These are phyloP conservation scores for Neopestalotiopsis sp. DNA, from an alignment of 2,329 filamentous ascomycete species.

Conservation along the genomic window DNA sequence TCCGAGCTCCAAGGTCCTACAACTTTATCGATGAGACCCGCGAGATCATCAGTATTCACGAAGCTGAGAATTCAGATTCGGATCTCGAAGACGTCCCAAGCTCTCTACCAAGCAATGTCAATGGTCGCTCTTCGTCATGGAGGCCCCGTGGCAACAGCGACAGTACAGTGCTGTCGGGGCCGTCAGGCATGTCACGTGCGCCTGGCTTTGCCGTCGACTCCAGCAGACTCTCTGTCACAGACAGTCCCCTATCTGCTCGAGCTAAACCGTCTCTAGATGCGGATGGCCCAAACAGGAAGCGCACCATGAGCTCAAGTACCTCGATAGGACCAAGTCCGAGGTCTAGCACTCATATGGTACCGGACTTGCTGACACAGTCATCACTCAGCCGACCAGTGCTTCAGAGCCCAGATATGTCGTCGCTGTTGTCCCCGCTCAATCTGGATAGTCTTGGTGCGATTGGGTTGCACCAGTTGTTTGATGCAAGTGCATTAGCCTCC, in stretches of 20 bases:
- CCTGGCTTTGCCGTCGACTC: not conserved
- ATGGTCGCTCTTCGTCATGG: not conserved
- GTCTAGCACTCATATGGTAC: not conserved
- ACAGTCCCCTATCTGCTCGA: not conserved
- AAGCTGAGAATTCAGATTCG: constrained; percentile 9
- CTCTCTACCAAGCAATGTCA: not conserved
- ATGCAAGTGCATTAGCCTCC: not conserved
- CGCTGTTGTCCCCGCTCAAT: not conserved
- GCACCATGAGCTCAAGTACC: constrained; percentile 2
- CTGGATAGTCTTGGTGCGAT: not conserved
- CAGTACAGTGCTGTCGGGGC: not conserved
- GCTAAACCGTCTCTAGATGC: not conserved
- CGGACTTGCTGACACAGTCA: not conserved
- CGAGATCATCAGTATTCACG: constrained; percentile 9
- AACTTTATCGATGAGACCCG: constrained; percentile 13
- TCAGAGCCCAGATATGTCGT: not conserved
- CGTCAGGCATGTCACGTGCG: not conserved
- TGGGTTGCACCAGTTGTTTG: not conserved
- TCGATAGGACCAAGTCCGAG: not conserved
- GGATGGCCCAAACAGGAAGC: not conserved
- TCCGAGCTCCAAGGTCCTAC: constrained; percentile 1
- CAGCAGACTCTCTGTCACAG: not conserved
- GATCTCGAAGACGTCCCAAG: not conserved
- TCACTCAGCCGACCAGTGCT: not conserved
- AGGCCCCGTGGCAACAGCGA: not conserved